phyloP scores from a whole-genome alignment of 108 stramenopile species.

The Schizochytrium sp. region DNA sequence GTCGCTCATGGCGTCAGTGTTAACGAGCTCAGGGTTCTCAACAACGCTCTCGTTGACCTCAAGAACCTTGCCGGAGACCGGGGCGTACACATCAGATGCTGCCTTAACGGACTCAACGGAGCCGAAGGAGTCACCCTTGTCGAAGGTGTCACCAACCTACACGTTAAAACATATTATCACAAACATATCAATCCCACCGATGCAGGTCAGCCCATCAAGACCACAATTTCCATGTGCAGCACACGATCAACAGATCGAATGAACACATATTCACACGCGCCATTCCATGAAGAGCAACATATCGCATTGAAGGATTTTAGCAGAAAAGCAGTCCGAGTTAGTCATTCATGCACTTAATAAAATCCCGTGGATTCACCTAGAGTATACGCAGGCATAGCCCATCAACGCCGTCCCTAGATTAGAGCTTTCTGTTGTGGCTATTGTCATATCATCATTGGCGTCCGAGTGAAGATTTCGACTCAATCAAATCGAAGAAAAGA shows the following conservation, averaged over 20 bases:
- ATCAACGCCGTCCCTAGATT: no score
- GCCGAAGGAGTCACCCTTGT: constrained; percentile 85
- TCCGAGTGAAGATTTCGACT: not conserved
- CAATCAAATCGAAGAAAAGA: not conserved
- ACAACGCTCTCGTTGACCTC: constrained; percentile 84
- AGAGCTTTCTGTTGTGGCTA: no score
- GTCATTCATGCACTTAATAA: no score
- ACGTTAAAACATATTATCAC: not conserved
- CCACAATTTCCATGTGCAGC: no score
- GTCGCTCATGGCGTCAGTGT: constrained; percentile 82
- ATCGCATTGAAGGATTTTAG: no score
- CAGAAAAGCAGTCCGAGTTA: no score
- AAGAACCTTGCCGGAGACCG: constrained; percentile 84
- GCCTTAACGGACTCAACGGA: constrained; percentile 99
- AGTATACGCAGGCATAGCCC: no score
- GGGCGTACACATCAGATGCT: constrained; percentile 93
- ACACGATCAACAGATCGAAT: no score
- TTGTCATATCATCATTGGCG: no score
- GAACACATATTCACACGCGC: no score
- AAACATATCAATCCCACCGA: not conserved
- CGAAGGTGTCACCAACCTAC: constrained; percentile 85
- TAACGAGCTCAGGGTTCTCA: constrained; percentile 87
- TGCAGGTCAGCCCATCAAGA: not conserved
- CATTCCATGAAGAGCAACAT: no score
- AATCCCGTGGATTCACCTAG: no score